A percentile compares a stretch with the other conserved stretches of the same genome.
Conservation (phyloP, 1,139 yeast genomes). For the Yamadazyma conglobata region DNA sequence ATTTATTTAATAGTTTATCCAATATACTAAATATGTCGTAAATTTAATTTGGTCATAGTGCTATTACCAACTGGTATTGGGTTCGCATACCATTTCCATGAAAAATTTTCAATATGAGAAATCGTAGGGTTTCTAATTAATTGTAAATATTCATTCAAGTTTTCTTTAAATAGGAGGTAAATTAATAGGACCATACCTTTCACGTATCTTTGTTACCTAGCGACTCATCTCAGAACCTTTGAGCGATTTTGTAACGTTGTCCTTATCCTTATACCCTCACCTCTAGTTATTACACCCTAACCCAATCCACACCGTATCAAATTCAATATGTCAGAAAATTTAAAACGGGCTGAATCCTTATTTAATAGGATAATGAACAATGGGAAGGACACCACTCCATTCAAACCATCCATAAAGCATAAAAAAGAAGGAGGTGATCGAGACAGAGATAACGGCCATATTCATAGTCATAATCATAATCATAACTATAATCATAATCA, state of each 20-base stretch:
- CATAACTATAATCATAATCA: constrained; percentile 3
- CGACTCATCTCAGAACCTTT: too few species aligned
- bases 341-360: constrained; percentile 48
- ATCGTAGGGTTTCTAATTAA: constrained; percentile 1
- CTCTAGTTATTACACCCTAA: too few species aligned
- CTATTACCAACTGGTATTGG: too few species aligned
- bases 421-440: constrained; percentile 2
- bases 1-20: constrained; percentile 3
- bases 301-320: too few species aligned
- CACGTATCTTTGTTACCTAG: too few species aligned
- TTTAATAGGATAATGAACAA: constrained; percentile 48
- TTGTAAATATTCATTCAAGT: constrained; percentile 2
- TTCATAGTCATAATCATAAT: constrained; percentile 5
- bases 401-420: constrained; percentile 7
- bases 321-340: constrained; percentile 42
- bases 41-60: too few species aligned
- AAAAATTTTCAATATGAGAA: constrained; percentile 4
- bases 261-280: too few species aligned
- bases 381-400: constrained; percentile 12
- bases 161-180: too few species aligned
- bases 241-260: too few species aligned
- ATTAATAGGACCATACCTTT: too few species aligned
- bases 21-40: too few species aligned
- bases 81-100: constrained; percentile 1
- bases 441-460: constrained; percentile 4